phyloP scores from a whole-genome alignment of 306 rosid species.

The Hippophae rhamnoides region DNA sequence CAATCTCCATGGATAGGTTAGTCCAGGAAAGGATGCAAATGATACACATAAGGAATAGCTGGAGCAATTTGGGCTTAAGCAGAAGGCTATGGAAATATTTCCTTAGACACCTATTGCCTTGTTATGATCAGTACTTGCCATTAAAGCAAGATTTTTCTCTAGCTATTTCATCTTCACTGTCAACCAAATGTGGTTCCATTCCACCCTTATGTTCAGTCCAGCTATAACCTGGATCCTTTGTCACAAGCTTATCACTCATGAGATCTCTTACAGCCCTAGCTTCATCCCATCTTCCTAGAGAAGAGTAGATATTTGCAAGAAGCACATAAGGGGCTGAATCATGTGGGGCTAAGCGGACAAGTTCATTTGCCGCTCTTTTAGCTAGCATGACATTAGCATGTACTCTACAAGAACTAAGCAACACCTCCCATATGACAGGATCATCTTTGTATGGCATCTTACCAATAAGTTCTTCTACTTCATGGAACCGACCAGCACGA shows the following conservation, averaged over 20 bases:
- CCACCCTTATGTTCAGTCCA: conserved; percentile 40
- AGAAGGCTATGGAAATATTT: no score
- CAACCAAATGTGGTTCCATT: conserved; percentile 13
- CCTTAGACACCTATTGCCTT: no score
- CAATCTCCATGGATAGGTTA: no score
- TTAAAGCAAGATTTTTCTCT: not conserved
- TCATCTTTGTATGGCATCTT: conserved; percentile 59
- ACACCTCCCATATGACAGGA: conserved; percentile 77
- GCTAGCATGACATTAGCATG: conserved; percentile 54
- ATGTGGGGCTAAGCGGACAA: conserved; percentile 44
- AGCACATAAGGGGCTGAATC: conserved; percentile 61
- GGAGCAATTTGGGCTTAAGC: no score
- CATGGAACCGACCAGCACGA: conserved; percentile 60
- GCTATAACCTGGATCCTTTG: conserved; percentile 67
- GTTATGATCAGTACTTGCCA: not conserved
- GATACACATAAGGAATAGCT: no score
- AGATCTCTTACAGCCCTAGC: conserved; percentile 50
- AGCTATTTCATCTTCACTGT: conserved; percentile 5
- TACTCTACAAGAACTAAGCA: conserved; percentile 64
- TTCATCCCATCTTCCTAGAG: conserved; percentile 82
- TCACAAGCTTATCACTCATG: conserved; percentile 47
- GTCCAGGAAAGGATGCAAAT: no score
- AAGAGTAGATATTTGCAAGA: conserved; percentile 66
- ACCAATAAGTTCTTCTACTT: conserved; percentile 52
- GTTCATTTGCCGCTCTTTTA: conserved; percentile 60